These are phyloP conservation scores for Taxillus chinensis DNA, from an alignment of 164 flowering plant species.

Conservation along the genomic window DNA sequence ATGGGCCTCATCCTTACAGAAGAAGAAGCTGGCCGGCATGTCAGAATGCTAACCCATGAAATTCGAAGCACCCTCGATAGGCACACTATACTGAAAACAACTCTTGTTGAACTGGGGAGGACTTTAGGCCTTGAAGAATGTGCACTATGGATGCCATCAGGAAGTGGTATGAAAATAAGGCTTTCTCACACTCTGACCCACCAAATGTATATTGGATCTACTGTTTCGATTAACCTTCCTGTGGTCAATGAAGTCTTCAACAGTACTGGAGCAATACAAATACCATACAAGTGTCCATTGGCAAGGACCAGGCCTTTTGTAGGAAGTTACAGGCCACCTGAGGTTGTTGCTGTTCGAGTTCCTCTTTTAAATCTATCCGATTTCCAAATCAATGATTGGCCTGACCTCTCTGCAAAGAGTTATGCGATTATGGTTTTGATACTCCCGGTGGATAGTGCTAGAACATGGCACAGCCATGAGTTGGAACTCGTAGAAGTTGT, in stretches of 20 bases:
- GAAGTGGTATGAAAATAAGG: constrained; percentile 30
- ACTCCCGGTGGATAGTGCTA: constrained; percentile 46
- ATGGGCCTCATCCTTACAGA: constrained; percentile 62
- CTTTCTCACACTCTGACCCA: constrained; percentile 51
- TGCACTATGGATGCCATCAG: constrained; percentile 75
- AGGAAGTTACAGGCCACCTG: constrained; percentile 47
- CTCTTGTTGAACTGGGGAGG: constrained; percentile 64
- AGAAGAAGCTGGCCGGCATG: constrained; percentile 73
- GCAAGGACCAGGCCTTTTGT: constrained; percentile 36
- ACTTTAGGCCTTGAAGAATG: constrained; percentile 63
- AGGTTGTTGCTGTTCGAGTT: constrained; percentile 67
- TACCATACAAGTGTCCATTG: constrained; percentile 49
- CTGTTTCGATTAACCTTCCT: constrained; percentile 43
- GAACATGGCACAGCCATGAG: constrained; percentile 67
- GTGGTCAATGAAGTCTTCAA: constrained; percentile 44
- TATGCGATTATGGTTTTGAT: constrained; percentile 68
- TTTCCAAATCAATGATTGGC: constrained; percentile 59
- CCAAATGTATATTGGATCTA: constrained; percentile 38
- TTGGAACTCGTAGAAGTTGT: constrained; percentile 80
- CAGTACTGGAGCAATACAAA: constrained; percentile 38
- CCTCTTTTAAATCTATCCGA: constrained; percentile 59
- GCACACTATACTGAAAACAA: constrained; percentile 58
- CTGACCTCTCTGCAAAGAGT: constrained; percentile 43
- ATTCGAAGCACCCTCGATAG: constrained; percentile 65
- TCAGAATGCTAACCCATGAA: constrained; percentile 77